These are phyloP conservation scores for Hibiscus trionum DNA, from an alignment of 345 rosid genomes.

Conservation along the genomic window DNA sequence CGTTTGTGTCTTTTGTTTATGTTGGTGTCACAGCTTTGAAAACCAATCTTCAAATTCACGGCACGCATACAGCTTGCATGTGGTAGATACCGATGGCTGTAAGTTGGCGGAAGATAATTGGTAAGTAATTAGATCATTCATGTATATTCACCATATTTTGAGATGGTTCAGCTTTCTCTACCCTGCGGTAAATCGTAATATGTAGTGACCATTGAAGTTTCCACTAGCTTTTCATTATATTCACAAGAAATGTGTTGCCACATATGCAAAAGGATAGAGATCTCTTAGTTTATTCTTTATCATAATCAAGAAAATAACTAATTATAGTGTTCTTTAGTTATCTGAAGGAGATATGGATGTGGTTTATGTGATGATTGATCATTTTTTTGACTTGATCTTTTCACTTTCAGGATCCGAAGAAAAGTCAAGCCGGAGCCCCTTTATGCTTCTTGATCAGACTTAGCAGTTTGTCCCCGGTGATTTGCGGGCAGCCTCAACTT, in stretches of 20 bases:
- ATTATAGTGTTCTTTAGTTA: not conserved
- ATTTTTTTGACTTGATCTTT: not conserved
- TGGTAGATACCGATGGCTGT: constrained; percentile 65
- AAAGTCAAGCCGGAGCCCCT: constrained; percentile 71
- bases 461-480: not conserved
- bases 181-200: not conserved
- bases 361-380: not conserved
- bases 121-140: constrained; percentile 28
- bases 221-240: not conserved
- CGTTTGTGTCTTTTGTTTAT: not conserved
- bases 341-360: not conserved
- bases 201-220: not conserved
- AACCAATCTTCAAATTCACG: constrained; percentile 39
- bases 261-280: not conserved
- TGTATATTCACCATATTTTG: not conserved
- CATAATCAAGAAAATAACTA: not conserved
- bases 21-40: constrained; percentile 48
- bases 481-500: not conserved
- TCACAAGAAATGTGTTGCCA: no score
- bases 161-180: not conserved
- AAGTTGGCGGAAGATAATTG: constrained; percentile 77
- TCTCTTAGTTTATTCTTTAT: not conserved
- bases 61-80: constrained; percentile 94
- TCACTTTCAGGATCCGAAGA: constrained; percentile 59
- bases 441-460: constrained; percentile 33